A percentile compares a stretch with the other conserved stretches of the same genome.
Evolutionary conservation across 2,329 filamentous ascomycete species (phyloP).

Genomic region (Monilinia fructicola): DNA sequence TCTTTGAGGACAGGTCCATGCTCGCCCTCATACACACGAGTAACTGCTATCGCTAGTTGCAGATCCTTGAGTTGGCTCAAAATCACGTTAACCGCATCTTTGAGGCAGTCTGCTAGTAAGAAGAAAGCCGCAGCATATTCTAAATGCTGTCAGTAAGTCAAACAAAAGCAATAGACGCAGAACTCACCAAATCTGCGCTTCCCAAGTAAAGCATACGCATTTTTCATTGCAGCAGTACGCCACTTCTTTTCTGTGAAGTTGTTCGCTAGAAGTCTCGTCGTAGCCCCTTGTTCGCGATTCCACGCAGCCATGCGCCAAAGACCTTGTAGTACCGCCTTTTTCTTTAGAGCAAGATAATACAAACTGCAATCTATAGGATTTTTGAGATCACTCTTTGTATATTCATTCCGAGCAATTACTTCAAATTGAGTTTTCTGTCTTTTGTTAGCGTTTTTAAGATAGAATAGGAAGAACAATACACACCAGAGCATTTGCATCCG

Average conservation of each 20-base stretch:
- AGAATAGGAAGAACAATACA: slow-evolving; percentile 38
- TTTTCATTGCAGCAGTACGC: slow-evolving; percentile 88
- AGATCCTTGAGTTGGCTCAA: slow-evolving; percentile 84
- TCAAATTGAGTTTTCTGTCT: slow-evolving; percentile 76
- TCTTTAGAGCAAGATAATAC: slow-evolving; percentile 85
- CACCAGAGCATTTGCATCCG: slow-evolving; percentile 73
- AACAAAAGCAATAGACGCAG: neutral
- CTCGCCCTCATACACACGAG: slow-evolving; percentile 86
- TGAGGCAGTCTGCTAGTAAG: slow-evolving; percentile 78
- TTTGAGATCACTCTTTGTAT: slow-evolving; percentile 81
- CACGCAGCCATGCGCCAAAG: slow-evolving; percentile 93
- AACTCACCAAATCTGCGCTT: slow-evolving; percentile 77
- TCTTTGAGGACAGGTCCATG: slow-evolving; percentile 69
- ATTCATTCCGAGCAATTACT: slow-evolving; percentile 87
- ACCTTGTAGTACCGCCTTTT: slow-evolving; percentile 86
- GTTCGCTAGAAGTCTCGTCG: slow-evolving; percentile 77
- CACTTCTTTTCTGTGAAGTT: slow-evolving; percentile 87
- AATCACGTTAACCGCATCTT: slow-evolving; percentile 83
- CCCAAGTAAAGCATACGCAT: slow-evolving; percentile 91
- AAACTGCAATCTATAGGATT: slow-evolving; percentile 89
- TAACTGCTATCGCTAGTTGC: slow-evolving; percentile 84
- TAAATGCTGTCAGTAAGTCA: slow-evolving; percentile 41
- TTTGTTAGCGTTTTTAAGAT: slow-evolving; percentile 23
- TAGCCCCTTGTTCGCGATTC: slow-evolving; percentile 81
- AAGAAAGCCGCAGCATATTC: slow-evolving; percentile 97